Percentiles rank a stretch among this genome's conserved stretches.
These are phyloP conservation scores for Clausena lansium DNA, from an alignment of 345 rosid species.

Conservation along the genomic window DNA sequence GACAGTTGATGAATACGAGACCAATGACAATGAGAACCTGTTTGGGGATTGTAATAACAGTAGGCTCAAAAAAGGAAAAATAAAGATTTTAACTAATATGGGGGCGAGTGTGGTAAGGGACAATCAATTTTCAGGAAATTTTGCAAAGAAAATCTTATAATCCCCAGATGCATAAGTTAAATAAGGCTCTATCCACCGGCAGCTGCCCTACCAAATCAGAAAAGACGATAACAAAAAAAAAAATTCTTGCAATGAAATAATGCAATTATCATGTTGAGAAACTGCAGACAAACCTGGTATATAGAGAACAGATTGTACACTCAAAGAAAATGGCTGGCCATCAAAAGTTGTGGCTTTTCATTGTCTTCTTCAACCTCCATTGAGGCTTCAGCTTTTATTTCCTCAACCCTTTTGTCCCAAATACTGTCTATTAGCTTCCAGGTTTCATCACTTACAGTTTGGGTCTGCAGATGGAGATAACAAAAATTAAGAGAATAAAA, in stretches of 20 bases:
- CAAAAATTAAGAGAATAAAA: neutral
- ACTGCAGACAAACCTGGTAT: neutral
- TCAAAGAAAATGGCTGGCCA: constrained; percentile 87
- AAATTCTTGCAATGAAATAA: neutral
- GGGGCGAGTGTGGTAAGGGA: too few species aligned
- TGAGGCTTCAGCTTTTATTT: constrained; percentile 64
- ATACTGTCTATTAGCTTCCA: constrained; percentile 85
- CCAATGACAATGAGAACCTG: neutral
- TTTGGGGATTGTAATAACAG: neutral
- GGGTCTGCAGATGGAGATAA: constrained; percentile 54
- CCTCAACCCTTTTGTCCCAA: constrained; percentile 74
- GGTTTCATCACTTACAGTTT: constrained; percentile 68
- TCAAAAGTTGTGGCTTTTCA: constrained; percentile 76
- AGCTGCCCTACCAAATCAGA: neutral
- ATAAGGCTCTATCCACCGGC: neutral
- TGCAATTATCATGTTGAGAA: neutral
- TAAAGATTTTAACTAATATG: neutral
- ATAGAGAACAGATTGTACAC: constrained; percentile 6
- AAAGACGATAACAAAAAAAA: neutral
- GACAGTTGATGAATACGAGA: neutral
- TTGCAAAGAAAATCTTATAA: neutral
- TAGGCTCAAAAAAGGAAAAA: neutral
- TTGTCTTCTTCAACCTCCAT: constrained; percentile 61
- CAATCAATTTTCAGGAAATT: neutral
- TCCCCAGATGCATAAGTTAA: neutral